Evolutionary conservation across 352 stramenopile genomes (phyloP), one percentile per base, ranked within the genome.

Genomic region (Phytophthora palmivora): DNA sequence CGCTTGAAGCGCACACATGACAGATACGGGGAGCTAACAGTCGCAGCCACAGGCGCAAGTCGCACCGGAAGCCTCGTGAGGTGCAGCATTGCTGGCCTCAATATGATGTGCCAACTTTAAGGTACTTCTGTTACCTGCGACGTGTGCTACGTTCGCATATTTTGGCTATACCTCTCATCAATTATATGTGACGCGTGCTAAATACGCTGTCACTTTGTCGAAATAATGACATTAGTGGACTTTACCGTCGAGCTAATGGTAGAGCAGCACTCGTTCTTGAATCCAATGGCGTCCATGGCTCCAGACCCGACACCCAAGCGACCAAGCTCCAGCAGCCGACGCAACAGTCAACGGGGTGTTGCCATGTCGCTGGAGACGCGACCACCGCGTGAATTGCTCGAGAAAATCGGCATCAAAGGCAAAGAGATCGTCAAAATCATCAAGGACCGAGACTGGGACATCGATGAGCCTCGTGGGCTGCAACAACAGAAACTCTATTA

Each of bases 351-450:
- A 7, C 12, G 26, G 15, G 59, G 53, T 10, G 42, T 74, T 6
- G 53, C 53, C 36, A 74, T 74, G 65, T 70, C 65, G 0, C 11
- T 43, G 5, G 65, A 70, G 24, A 58, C 12, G 37, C 59, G 65
- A 2, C 38, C 54, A 6, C 65, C 65, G 14, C 65, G 65, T 5
- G 67, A 72, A 39, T 37, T 76, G 8, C 38, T 76, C 3, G 38
- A 52, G 33, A 15, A 45, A 22, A 76, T 76, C 39, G 67, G 67
- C 3, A 59, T 76, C 8, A 69, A 47, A 4, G 67, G 67, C 4
- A 76, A 76, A 50, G 67, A 72, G 16, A 52, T 76, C n/a, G 62
- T 76, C 14, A 58, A 41, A 3, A 76, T 72, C 47, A 49, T 72
- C 42, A 66, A 63, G 14, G 30, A 71, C 8, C 36, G 47, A 3